phyloP scores from a whole-genome alignment of 2,329 filamentous ascomycete species.

The Colletotrichum lini region DNA sequence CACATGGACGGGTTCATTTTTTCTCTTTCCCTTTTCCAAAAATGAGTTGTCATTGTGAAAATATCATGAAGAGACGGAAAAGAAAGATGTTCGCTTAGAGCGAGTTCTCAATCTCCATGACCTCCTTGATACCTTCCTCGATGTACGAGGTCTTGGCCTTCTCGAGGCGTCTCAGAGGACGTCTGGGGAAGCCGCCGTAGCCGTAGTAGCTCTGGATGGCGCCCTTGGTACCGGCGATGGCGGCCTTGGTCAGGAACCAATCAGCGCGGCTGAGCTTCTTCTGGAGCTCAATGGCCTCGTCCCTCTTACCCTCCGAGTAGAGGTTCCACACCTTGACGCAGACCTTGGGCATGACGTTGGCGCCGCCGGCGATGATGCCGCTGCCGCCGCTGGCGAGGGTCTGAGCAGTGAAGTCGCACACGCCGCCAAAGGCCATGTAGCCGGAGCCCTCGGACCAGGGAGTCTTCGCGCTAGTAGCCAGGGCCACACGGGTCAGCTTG shows the following conservation, averaged over 20 bases:
- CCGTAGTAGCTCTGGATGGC: conserved; percentile 86
- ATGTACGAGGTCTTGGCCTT: conserved; percentile 68
- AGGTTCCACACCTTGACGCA: conserved; percentile 86
- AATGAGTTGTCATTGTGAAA: not conserved
- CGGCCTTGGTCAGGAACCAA: conserved; percentile 86
- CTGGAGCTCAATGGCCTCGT: conserved; percentile 83
- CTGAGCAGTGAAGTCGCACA: conserved; percentile 89
- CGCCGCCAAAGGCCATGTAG: conserved; percentile 90
- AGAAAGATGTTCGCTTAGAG: conserved; percentile 51
- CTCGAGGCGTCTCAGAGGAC: conserved; percentile 78
- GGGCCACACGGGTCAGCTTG: conserved; percentile 86
- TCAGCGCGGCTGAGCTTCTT: conserved; percentile 84
- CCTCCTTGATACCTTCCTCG: conserved; percentile 71
- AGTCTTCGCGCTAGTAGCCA: conserved; percentile 79
- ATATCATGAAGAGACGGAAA: not conserved
- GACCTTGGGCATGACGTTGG: conserved; percentile 87
- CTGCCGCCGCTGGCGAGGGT: conserved; percentile 84
- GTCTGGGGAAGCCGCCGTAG: conserved; percentile 83
- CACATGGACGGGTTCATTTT: not conserved
- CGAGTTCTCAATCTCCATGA: conserved; percentile 75
- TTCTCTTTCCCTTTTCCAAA: not conserved
- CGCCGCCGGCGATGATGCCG: conserved; percentile 88
- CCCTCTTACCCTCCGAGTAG: conserved; percentile 78
- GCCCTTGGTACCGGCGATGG: conserved; percentile 88
- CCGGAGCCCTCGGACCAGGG: conserved; percentile 71